These are phyloP conservation scores for Amylocarpus encephaloides DNA, from an alignment of 2,329 filamentous ascomycete genomes.

Conservation along the genomic window DNA sequence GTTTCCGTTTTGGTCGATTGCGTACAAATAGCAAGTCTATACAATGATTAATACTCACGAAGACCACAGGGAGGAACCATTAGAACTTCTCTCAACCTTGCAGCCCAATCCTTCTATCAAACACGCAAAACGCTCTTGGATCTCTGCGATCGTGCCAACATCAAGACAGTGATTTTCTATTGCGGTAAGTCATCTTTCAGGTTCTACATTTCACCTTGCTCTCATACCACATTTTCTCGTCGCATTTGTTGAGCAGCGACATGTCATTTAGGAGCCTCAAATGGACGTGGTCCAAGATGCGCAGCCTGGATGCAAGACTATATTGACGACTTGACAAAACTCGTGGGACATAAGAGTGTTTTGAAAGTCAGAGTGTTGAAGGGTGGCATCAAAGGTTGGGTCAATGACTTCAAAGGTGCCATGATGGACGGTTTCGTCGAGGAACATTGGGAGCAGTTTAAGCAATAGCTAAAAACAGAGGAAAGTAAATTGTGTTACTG, in stretches of 20 bases:
- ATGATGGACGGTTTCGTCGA: slow-evolving; percentile 47
- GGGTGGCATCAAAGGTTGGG: slow-evolving; percentile 52
- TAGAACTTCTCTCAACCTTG: slow-evolving; percentile 49
- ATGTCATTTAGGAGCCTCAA: slow-evolving; percentile 37
- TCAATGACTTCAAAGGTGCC: slow-evolving; percentile 40
- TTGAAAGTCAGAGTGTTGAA: slow-evolving; percentile 43
- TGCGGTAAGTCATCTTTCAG: slow-evolving; percentile 39
- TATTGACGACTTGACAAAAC: slow-evolving; percentile 38
- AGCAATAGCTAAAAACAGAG: slow-evolving; percentile 10
- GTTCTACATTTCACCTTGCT: background rate
- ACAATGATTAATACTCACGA: background rate
- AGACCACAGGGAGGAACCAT: slow-evolving; percentile 50
- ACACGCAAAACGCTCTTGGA: slow-evolving; percentile 42
- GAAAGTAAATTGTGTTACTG: background rate
- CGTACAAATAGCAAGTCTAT: background rate
- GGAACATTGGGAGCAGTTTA: slow-evolving; percentile 30
- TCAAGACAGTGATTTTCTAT: slow-evolving; percentile 48
- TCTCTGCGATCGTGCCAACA: slow-evolving; percentile 43
- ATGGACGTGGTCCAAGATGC: slow-evolving; percentile 44
- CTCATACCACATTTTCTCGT: background rate
- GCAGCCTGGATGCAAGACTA: slow-evolving; percentile 53
- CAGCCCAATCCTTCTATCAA: slow-evolving; percentile 48
- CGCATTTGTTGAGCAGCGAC: background rate
- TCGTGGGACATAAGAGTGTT: slow-evolving; percentile 32
- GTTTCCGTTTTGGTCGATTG: background rate